Base-by-base conservation (phyloP, 2,329 filamentous ascomycete genomes). In the Thermomyces lanuginosus region DNA sequence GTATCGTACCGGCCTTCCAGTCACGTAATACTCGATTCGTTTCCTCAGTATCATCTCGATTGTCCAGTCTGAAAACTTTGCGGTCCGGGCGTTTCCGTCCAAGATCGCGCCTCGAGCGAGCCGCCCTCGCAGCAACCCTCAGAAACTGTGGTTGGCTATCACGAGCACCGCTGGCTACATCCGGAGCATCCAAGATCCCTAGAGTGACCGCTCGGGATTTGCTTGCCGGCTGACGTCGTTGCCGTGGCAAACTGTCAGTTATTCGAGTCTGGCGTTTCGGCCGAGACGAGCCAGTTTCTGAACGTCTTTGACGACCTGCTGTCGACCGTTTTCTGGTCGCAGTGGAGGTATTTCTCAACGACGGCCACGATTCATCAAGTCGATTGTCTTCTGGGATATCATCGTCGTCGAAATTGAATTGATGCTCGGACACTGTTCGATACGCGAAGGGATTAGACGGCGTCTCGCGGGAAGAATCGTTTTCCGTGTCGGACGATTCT, bases 31-130 rank as follows among this genome's bases (percentile, higher is more conserved):
- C 53, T 16, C 41, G 36, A 26, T 59, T 63, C 5, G 64, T 64
- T 38, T 73, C 68, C 24, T 56, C 49, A 1, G 66, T 72, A 33
- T 74, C 69, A 6, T 50, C 38, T 16, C 45, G 49, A 13, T 61
- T 69, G 9, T 58, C 60, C 14, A 73, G 44, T 27, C 57, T 53
- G 26, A 72, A 53, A 19, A 61, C 50, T 37, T 72, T 71, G 26
- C 50, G 47, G 12, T 49, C 53, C 9, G 63, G 66, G 22, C 60
- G 64, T 36, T 63, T 58, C 29, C 66, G 58, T 18, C 61, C 66
- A 38, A 49, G 41, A 38, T 67, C 58, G 13, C 48, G 43, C 24
- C 56, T 53, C 21, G 50, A 55, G 6, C 62, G 60, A 25, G 58
- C 63, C 37, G 58, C 54, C 33, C 69, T 60, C 15, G 58, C 56